Evolutionary conservation across 148 eudicot species (phyloP), one percentile per base, ranked within the genome.

Genomic region (Hydrangea macrophylla): DNA sequence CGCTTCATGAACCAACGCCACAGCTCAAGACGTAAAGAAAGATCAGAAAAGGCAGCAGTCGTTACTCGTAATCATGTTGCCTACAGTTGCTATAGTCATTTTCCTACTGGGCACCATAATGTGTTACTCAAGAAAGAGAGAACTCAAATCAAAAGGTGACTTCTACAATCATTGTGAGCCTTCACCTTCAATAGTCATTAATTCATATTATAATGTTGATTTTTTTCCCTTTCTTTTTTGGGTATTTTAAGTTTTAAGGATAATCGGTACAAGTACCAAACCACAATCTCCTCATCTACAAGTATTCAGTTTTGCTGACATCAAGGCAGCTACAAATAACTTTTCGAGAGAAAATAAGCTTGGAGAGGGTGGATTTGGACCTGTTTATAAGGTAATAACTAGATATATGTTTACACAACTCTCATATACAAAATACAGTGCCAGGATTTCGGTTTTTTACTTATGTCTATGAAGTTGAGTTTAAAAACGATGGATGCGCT

Each of bases 301-400:
- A 71, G 68, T 63, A 45, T 67, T 75, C 55, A 75, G 71, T 18
- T 79, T 79, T 51, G 42, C 28, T 35, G 70, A 67, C 15, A 79
- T 79, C 7, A 39, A 31, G 61, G 70, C 44, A 30, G 79, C 82
- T 55, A 79, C 82, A 63, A 27, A 75, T 20, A 58, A 66, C 22
- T 79, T 79, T 57, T 71, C 82, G 32, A 2, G 2, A 39, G 58
- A 63, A 57, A 71, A 67, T 35, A 75, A 71, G 79, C 70, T 79
- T 20, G 82, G 82, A 23, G 76, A 79, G 57, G 82, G 82, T 62
- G 82, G 82, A 40, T 79, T 30, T 68, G 82, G 79, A 37, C 82
- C 79, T 7, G 79, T 75, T 28, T 79, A 75, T 44, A 75, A 75
- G 82, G 82, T 79, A 72, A 25, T 17, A n/a, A n/a, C n/a, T n/a